Conservation (phyloP, 73 alveolate genomes). For the Breviolum minutum region DNA sequence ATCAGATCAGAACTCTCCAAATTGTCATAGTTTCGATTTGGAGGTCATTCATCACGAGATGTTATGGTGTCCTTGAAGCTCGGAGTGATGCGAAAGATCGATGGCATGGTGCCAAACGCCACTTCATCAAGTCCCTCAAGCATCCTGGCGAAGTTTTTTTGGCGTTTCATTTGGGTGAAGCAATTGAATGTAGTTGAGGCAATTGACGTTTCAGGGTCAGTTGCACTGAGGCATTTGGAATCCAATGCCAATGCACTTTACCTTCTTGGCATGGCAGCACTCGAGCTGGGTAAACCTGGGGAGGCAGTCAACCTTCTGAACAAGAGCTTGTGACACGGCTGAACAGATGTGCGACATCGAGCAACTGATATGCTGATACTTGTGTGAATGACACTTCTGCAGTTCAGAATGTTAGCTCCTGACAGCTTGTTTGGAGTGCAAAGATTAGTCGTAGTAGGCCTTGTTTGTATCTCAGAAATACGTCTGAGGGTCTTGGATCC, state of each 20-base stretch:
- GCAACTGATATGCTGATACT: too few relatives aligned
- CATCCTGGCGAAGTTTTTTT: neutral
- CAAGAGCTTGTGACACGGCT: constrained; percentile 71
- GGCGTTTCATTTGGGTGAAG: neutral
- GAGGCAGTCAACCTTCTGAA: constrained; percentile 65
- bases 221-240: constrained; percentile 11
- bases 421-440: too few relatives aligned
- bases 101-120: constrained; percentile 58
- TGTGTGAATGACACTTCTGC: neutral
- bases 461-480: too few relatives aligned
- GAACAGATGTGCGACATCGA: neutral
- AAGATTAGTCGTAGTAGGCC: too few relatives aligned
- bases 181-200: neutral
- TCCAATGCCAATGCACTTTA: constrained; percentile 63
- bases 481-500: constrained; percentile 71
- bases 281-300: constrained; percentile 66
- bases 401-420: neutral
- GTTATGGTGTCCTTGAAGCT: constrained; percentile 75
- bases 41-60: constrained; percentile 49
- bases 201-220: neutral
- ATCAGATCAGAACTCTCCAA: neutral
- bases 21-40: neutral
- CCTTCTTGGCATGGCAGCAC: constrained; percentile 68
- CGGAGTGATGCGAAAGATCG: constrained; percentile 68
- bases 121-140: constrained; percentile 66